Evolutionary conservation across 305 asterid species (phyloP).

Genomic region (Fraxinus ornus): DNA sequence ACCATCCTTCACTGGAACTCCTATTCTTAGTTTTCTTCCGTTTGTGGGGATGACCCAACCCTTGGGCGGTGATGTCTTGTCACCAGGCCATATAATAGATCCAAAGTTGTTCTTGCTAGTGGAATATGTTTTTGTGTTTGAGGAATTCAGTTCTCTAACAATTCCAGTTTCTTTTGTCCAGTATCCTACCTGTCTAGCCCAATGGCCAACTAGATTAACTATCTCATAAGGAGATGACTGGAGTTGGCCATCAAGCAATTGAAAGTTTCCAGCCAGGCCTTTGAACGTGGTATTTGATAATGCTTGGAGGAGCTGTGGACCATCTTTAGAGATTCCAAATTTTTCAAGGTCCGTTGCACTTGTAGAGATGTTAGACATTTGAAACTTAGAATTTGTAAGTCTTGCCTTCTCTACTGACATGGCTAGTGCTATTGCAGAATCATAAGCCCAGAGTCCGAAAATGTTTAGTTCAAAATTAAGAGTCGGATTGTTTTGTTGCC

Average conservation of each 20-base stretch:
- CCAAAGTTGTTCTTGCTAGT: constrained; percentile 26
- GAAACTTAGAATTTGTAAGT: constrained; percentile 18
- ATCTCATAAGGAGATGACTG: constrained; percentile 31
- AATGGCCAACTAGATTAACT: constrained; percentile 23
- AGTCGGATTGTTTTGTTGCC: constrained; percentile 21
- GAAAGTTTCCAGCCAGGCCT: constrained; percentile 36
- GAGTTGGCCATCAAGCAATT: constrained; percentile 29
- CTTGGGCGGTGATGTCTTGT: constrained; percentile 30
- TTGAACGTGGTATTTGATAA: constrained; percentile 17
- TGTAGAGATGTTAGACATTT: background rate
- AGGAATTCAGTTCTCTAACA: constrained; percentile 7
- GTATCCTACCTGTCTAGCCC: constrained; percentile 24
- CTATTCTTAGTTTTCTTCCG: constrained; percentile 47
- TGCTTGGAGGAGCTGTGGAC: constrained; percentile 30
- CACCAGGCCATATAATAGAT: constrained; percentile 61
- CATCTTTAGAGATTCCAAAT: constrained; percentile 26
- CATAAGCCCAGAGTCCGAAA: constrained; percentile 58
- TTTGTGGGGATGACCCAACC: constrained; percentile 64
- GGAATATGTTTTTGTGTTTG: constrained; percentile 11
- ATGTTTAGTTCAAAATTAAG: constrained; percentile 29
- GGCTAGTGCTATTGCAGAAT: constrained; percentile 56
- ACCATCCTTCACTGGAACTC: constrained; percentile 48
- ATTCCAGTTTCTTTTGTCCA: constrained; percentile 29
- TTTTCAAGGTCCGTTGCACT: constrained; percentile 24
- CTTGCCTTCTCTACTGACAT: constrained; percentile 52